A percentile compares a stretch with the other conserved stretches of the same genome.
phyloP scores from a whole-genome alignment of 345 rosid species.

The Hibiscus tridactylites region DNA sequence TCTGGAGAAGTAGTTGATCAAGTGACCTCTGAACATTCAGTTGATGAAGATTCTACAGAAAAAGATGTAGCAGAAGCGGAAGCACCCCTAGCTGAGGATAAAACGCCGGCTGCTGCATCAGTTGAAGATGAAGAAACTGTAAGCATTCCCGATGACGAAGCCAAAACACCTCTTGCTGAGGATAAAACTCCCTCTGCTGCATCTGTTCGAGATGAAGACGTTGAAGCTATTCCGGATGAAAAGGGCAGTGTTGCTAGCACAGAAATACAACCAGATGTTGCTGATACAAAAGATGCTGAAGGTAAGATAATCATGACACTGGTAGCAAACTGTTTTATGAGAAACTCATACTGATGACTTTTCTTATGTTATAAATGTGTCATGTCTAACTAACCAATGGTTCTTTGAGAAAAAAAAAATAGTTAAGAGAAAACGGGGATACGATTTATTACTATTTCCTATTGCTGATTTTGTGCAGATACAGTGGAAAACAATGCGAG shows the following conservation, averaged over 20 bases:
- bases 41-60: constrained; percentile 14
- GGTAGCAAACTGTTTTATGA: not conserved
- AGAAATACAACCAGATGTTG: constrained; percentile 22
- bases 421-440: not conserved
- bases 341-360: not conserved
- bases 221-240: constrained; percentile 26
- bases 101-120: constrained; percentile 25
- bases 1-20: constrained; percentile 35
- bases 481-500: constrained; percentile 30
- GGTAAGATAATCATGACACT: constrained; percentile 19
- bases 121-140: constrained; percentile 22
- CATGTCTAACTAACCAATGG: not conserved
- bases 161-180: not conserved
- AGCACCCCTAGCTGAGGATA: constrained; percentile 19
- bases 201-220: constrained; percentile 13
- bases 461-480: constrained; percentile 17
- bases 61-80: constrained; percentile 22
- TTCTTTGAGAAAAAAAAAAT: not conserved
- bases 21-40: constrained; percentile 33
- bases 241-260: constrained; percentile 32
- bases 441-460: constrained; percentile 7
- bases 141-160: constrained; percentile 23
- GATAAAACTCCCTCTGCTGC: not conserved
- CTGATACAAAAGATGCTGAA: constrained; percentile 24
- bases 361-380: not conserved